phyloP scores from a whole-genome alignment of 1,284 basidiomycete species.

The Exsudoporus floridanus region DNA sequence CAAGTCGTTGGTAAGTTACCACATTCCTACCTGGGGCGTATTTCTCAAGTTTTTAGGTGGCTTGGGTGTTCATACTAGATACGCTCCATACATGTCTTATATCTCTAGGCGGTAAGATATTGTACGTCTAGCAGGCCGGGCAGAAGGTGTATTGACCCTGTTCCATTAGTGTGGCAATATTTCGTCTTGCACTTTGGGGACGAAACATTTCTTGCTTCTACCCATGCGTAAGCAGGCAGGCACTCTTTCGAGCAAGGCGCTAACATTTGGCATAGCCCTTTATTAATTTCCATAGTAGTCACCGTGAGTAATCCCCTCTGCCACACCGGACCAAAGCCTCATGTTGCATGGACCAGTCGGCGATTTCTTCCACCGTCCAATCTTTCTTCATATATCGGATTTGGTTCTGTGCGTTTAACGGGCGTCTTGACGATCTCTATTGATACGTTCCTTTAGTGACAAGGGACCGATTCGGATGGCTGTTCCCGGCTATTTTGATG shows the following conservation, averaged over 20 bases:
- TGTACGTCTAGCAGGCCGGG: neutral
- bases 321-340: conserved; percentile 10
- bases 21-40: neutral
- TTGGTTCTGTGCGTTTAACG: conserved; percentile 21
- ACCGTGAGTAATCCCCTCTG: conserved; percentile 18
- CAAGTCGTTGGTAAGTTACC: conserved; percentile 16
- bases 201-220: conserved; percentile 10
- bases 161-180: conserved; percentile 23
- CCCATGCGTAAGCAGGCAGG: conserved; percentile 23
- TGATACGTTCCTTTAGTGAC: conserved; percentile 12
- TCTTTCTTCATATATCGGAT: conserved; percentile 31
- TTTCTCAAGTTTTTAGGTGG: conserved; percentile 16
- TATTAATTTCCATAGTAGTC: conserved; percentile 24
- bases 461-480: conserved; percentile 19
- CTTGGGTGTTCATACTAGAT: conserved; percentile 24
- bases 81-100: conserved; percentile 23
- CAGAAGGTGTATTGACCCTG: conserved; percentile 4
- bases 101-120: conserved; percentile 18
- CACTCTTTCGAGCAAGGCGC: neutral
- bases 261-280: conserved; percentile 18
- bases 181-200: conserved; percentile 28
- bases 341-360: conserved; percentile 16
- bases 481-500: conserved; percentile 17
- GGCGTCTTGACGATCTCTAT: neutral
- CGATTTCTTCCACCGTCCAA: conserved; percentile 23